Conservation (phyloP, 768 basidiomycete species). For the Nidularia sp. region DNA sequence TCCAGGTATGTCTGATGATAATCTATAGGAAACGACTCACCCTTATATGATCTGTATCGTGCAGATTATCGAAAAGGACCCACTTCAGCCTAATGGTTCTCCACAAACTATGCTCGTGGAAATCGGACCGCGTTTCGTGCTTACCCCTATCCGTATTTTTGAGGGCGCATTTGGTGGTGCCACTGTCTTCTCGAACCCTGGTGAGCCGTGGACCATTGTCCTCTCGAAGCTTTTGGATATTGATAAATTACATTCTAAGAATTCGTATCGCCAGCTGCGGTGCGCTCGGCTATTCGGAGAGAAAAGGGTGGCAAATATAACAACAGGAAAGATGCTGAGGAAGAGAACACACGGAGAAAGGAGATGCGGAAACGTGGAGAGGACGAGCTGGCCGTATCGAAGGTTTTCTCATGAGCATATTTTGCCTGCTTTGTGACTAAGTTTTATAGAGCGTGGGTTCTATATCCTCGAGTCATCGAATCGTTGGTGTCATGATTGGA, state of each 20-base stretch:
- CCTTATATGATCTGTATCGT: slow-evolving; percentile 8
- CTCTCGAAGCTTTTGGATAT: not conserved
- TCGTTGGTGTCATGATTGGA: too few relatives aligned
- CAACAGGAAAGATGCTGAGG: slow-evolving; percentile 73
- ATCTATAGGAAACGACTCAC: not conserved
- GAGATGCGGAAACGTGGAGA: slow-evolving; percentile 63
- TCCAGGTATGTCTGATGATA: slow-evolving; percentile 60
- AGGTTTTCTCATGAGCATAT: slow-evolving; percentile 75
- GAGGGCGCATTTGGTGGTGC: slow-evolving; percentile 96
- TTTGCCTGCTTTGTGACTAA: too few relatives aligned
- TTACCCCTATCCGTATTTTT: slow-evolving; percentile 96
- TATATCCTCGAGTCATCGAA: too few relatives aligned
- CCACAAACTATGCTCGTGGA: slow-evolving; percentile 88
- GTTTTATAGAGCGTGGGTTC: too few relatives aligned
- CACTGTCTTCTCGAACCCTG: slow-evolving; percentile 93
- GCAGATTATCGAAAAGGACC: slow-evolving; percentile 93
- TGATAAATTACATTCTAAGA: slow-evolving; percentile 41
- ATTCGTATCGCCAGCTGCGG: slow-evolving; percentile 85
- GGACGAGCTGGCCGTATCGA: slow-evolving; percentile 77
- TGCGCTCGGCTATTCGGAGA: slow-evolving; percentile 65
- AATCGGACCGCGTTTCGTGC: slow-evolving; percentile 95
- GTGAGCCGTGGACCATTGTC: slow-evolving; percentile 37
- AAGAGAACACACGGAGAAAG: slow-evolving; percentile 60
- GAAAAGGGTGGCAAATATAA: slow-evolving; percentile 81
- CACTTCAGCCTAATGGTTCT: slow-evolving; percentile 79